Evolutionary conservation across 208 protist species (phyloP).

Genomic region (Strigomonas culicis): DNA sequence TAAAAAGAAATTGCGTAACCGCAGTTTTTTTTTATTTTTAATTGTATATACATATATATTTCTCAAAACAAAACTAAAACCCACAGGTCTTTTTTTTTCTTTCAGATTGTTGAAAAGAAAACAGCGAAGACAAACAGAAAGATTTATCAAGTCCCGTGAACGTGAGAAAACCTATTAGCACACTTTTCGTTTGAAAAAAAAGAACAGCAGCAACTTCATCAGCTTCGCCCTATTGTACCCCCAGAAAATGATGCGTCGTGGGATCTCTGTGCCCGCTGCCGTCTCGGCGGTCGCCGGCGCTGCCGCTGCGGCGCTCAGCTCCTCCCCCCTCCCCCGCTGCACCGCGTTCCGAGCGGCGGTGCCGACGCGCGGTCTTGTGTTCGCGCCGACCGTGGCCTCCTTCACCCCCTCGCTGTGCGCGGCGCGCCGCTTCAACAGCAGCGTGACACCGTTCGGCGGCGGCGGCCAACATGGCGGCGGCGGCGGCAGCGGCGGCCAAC

Average conservation of each 20-base stretch:
- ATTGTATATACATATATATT: slow-evolving; percentile 1
- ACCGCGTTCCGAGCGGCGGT: too few relatives aligned
- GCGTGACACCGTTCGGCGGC: slow-evolving; percentile 56
- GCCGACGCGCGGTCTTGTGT: too few relatives aligned
- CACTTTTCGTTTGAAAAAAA: too few relatives aligned
- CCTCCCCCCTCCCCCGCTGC: not conserved
- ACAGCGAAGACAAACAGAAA: slow-evolving; percentile 4
- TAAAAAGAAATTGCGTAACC: too few relatives aligned
- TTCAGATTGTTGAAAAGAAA: not conserved
- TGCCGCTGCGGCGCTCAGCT: not conserved
- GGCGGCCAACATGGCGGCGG: slow-evolving; percentile 18
- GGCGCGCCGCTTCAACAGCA: slow-evolving; percentile 20
- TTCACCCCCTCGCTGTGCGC: not conserved
- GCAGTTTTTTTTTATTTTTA: slow-evolving; percentile 15
- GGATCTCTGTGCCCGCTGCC: not conserved
- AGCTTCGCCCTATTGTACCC: too few relatives aligned
- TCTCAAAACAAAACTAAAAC: slow-evolving; percentile 15
- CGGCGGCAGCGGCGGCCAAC: slow-evolving; percentile 27
- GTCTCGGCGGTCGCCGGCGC: not conserved
- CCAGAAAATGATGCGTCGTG: slow-evolving; percentile 33
- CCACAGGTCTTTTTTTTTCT: slow-evolving; percentile 6
- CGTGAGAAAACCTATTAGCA: too few relatives aligned
- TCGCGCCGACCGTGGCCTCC: too few relatives aligned
- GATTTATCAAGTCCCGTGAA: too few relatives aligned
- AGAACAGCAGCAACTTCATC: too few relatives aligned